Evolutionary conservation across 306 rosid species (phyloP), one percentile per base, ranked within the genome.

Genomic region (Carpinus viminea): DNA sequence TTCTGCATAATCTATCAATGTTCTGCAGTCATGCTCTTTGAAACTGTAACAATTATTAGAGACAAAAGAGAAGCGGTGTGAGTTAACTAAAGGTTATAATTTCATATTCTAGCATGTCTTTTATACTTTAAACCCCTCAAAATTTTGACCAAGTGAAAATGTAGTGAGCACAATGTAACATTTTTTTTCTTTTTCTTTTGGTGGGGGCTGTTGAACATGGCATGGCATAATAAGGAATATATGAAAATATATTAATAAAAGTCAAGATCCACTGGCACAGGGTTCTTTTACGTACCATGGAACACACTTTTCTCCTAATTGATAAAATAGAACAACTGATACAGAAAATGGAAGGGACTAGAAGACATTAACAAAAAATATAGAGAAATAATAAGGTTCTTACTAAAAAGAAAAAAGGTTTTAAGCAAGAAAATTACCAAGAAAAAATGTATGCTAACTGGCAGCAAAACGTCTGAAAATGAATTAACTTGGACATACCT

Each of bases 401-500:
- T 7, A 54, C 57, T 5, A 46, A 51, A 15, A 54, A 65, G 8
- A 46, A 34, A 52, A 10, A 64, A 71, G 21, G 56, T 74, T 47
- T 7, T 21, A 16, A 59, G 16, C 48, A 57, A 54, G 26, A 66
- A 68, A 62, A 73, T 38, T 76, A 79, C 48, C 17, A 36, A 77
- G 15, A 24, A 69, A 69, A 53, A 64, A 47, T 70, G 60, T 41
- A 51, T 72, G 81, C 78, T 68, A 81, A 72, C 61, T 51, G 70
- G 46, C 64, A 64, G 31, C 38, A 21, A 64, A 56, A 68, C n/a
- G 47, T 53, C 34, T 74, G 51, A 38, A 9, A 20, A 20, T 34
- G 56, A 26, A 46, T 79, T 75, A 43, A 47, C 17, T 31, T 50
- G 52, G 76, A 57, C 80, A 88, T 76, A 93, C 99, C 94, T 91